These are phyloP conservation scores for Lanmaoa rubissima DNA, from an alignment of 768 basidiomycete genomes.

Conservation along the genomic window DNA sequence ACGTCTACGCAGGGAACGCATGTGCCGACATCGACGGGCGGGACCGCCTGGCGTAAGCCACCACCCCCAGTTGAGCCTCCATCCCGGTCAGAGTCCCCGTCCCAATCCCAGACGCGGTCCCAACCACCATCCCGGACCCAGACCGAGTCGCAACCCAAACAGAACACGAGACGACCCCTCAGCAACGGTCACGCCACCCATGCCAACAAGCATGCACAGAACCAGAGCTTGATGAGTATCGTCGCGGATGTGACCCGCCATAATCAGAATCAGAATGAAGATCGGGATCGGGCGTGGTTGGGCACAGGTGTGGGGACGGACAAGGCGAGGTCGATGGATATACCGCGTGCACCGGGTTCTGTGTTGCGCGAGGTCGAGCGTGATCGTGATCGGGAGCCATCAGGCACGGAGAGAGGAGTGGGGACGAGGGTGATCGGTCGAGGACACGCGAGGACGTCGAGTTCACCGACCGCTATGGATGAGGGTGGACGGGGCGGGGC, in stretches of 20 bases:
- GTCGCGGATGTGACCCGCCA: slow-evolving; percentile 56
- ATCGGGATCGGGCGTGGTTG: background rate
- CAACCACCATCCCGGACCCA: background rate
- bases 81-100: background rate
- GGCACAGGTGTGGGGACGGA: background rate
- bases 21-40: background rate
- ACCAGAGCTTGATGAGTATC: slow-evolving; percentile 60
- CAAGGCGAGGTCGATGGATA: slow-evolving; percentile 22
- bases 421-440: background rate
- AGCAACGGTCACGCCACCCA: slow-evolving; percentile 16
- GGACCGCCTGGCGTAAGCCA: slow-evolving; percentile 10
- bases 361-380: background rate
- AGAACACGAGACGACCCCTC: background rate
- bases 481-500: background rate
- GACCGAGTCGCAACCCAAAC: slow-evolving; percentile 7
- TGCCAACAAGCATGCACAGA: slow-evolving; percentile 5
- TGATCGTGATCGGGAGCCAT: no score
- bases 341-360: slow-evolving; percentile 21
- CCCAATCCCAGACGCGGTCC: background rate
- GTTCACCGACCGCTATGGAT: background rate
- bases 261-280: slow-evolving; percentile 26
- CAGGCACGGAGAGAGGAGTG: background rate
- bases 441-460: background rate
- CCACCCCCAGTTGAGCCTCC: background rate
- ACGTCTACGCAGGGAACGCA: background rate